Conservation (phyloP, 192 early-diverging fungal genomes). For the Backusella psychrophila region DNA sequence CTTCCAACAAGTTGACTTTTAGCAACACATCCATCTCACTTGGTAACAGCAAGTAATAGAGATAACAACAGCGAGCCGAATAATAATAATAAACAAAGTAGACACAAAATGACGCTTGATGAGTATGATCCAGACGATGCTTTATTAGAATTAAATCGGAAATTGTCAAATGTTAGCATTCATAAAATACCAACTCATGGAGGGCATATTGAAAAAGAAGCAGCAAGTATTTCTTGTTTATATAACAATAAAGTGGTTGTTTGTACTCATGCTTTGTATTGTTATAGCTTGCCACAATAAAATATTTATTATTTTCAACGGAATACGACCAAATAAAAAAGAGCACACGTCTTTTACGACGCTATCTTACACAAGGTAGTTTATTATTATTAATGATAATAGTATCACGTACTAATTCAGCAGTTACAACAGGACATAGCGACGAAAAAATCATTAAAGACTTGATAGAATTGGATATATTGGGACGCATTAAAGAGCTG, state of each 20-base stretch:
- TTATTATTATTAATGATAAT: too few species aligned
- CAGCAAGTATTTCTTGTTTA: slow-evolving; percentile 8
- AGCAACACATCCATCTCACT: too few species aligned
- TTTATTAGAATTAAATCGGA: slow-evolving; percentile 29
- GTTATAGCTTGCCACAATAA: background rate
- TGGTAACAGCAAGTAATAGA: too few species aligned
- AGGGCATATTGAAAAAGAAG: slow-evolving; percentile 9
- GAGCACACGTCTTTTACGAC: slow-evolving; percentile 10
- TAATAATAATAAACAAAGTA: too few species aligned
- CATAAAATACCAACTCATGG: slow-evolving; percentile 16
- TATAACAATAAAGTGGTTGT: too few species aligned
- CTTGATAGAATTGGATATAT: slow-evolving; percentile 24
- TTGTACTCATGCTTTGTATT: background rate
- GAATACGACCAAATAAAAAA: slow-evolving; percentile 7
- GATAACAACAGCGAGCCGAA: too few species aligned
- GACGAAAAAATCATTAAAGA: slow-evolving; percentile 15
- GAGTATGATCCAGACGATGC: slow-evolving; percentile 33
- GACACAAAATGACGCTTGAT: slow-evolving; percentile 21
- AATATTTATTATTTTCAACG: background rate
- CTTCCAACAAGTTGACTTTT: too few species aligned
- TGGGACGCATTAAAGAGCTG: slow-evolving; percentile 20
- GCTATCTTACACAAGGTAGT: slow-evolving; percentile 21
- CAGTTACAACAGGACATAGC: background rate
- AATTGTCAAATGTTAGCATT: slow-evolving; percentile 32
- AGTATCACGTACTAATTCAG: too few species aligned